Conservation (phyloP, 805 yeast species). For the Starmerella sirachaensis region DNA sequence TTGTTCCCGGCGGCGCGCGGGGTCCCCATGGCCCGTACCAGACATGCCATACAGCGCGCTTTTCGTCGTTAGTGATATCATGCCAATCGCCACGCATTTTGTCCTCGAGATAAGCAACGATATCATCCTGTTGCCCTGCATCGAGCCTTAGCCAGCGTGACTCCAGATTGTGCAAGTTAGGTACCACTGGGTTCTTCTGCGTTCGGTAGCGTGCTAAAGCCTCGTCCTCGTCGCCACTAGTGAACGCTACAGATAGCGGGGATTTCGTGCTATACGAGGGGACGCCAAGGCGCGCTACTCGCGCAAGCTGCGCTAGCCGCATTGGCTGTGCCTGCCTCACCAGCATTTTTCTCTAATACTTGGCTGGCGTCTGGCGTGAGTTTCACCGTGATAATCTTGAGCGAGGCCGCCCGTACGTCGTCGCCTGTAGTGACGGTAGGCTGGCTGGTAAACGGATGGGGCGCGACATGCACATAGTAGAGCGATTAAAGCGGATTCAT, state of each 20-base stretch:
- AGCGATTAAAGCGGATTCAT: no score
- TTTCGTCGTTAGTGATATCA: slow-evolving; percentile 25
- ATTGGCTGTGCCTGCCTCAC: no score
- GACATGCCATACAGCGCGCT: slow-evolving; percentile 27
- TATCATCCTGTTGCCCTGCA: slow-evolving; percentile 29
- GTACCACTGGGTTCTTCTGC: slow-evolving; percentile 27
- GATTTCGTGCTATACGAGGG: slow-evolving; percentile 13
- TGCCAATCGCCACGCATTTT: slow-evolving; percentile 29
- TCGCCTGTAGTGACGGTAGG: no score
- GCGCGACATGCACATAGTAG: no score
- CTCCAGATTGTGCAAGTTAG: slow-evolving; percentile 24
- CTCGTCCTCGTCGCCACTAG: slow-evolving; percentile 23
- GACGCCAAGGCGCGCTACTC: no score
- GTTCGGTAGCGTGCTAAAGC: slow-evolving; percentile 22
- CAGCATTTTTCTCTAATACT: no score
- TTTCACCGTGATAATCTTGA: no score
- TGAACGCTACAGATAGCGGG: slow-evolving; percentile 24
- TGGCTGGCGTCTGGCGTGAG: no score
- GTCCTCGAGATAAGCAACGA: slow-evolving; percentile 29
- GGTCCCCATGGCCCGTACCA: slow-evolving; percentile 31
- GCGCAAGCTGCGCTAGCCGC: no score
- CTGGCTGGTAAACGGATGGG: no score
- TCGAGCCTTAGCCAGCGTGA: slow-evolving; percentile 29
- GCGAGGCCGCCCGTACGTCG: no score
- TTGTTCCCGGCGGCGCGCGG: slow-evolving; percentile 23